Base-by-base conservation (phyloP, 768 basidiomycete genomes). In the Pholiota molesta region DNA sequence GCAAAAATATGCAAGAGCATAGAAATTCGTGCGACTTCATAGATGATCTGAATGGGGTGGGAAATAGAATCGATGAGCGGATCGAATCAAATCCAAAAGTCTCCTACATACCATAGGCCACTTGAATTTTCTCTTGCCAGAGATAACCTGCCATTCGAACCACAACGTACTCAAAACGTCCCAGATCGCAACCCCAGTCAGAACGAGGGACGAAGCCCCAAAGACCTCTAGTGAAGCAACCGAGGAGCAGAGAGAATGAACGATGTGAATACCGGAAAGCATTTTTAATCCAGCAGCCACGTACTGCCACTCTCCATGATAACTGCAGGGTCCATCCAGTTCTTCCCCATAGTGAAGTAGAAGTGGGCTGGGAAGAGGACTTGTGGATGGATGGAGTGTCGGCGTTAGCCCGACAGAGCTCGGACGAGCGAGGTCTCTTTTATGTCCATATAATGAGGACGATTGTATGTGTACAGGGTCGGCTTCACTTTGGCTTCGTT, bases 1-100 rank as follows among this genome's bases (percentile, higher is more conserved):
- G 75, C 67, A 31, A 74, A 73, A 31, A 77, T 73, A 54, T 77
- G 74, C 29, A 74, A 39, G 9, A 77, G 52, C 74, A 77, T 73
- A 54, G 70, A 68, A 52, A 75, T 71, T n/a, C 75, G 71, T 17
- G 70, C 71, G 5, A 71, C 61, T 54, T 72, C 70, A 56, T 77
- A 77, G 49, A 77, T 66, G 13, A 71, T 23, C 75, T 77, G 51
- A 52, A 13, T 49, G 17, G 33, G 21, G 61, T 23, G 47, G 45
- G 14, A 21, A 47, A 31, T 31, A 31, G 31, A 29, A 6, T 9
- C 31, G 31, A 31, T 31, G 31, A 31, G 31, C 42, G 9, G 5
- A 44, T 44, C 17, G 19, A 21, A 19, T 19, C 17, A 17, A 44
- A 17, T 17, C 17, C 3, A 19, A 37, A 37, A 37, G 35, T 4